Evolutionary conservation across 768 basidiomycete genomes (phyloP), one percentile per base, ranked within the genome.

Genomic region (Rhizopogon rudus): DNA sequence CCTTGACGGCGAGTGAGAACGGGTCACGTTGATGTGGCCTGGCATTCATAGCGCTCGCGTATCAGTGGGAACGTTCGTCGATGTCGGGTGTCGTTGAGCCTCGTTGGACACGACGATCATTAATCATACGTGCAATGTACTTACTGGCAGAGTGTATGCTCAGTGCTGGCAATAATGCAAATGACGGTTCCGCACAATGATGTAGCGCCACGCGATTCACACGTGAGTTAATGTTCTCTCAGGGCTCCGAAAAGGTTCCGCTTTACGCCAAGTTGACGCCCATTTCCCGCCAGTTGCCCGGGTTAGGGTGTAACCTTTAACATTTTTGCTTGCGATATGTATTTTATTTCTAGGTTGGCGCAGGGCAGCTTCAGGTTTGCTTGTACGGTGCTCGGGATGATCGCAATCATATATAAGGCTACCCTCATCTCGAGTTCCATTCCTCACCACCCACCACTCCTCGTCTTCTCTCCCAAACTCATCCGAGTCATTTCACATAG

Each of bases 341-440:
- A 8, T 40, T 40, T 37, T 25, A 40, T 20, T 39, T 51, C 35
- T 29, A 16, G 33, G 33, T 25, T 14, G 25, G 16, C 37, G 56
- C 53, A 53, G 51, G 52, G 43, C 40, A 48, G 46, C 14, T 48
- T 35, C 46, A 48, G 31, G 31, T 33, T 33, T 33, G 8, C 31
- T 8, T 2, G 10, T 33, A 33, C 33, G n/a, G 33, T 44, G 44
- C 5, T 40, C 33, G 44, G 25, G 37, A 42, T 40, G 33, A 28
- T 44, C 22, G 49, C 13, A 28, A 7, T 6, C 50, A 17, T 54
- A 56, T 56, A 54, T 54, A 57, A 57, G 43, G 29, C 50, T 16
- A 12, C 22, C 39, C 8, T 44, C 60, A 60, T 44, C 49, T 48
- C 33, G 9, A 20, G 12, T 9, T 33, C 5, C 48, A 53, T 49